phyloP scores from a whole-genome alignment of 2,329 filamentous ascomycete genomes.

The Colletotrichum agaves region DNA sequence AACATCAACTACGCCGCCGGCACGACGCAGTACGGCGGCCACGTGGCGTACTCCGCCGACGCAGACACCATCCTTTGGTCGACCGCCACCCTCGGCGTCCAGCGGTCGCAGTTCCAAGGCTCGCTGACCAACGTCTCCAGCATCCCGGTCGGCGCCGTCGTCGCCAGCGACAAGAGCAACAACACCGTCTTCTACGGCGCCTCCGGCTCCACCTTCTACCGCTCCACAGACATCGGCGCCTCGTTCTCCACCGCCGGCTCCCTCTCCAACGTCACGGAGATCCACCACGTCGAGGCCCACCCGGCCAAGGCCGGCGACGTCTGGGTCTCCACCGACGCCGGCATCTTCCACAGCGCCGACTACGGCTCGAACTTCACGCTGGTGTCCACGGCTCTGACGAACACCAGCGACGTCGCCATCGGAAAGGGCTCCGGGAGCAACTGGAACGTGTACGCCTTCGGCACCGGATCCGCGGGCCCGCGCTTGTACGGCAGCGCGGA shows the following conservation, averaged over 20 bases:
- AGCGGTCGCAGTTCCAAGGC: constrained; percentile 53
- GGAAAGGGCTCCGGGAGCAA: constrained; percentile 51
- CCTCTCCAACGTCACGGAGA: constrained; percentile 51
- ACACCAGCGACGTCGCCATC: constrained; percentile 56
- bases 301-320: constrained; percentile 71
- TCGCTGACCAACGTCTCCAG: constrained; percentile 57
- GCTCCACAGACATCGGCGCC: constrained; percentile 59
- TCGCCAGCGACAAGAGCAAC: constrained; percentile 66
- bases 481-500: constrained; percentile 59
- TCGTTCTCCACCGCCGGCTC: constrained; percentile 55
- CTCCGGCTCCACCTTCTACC: constrained; percentile 59
- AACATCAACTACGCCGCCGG: constrained; percentile 57
- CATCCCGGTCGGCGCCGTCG: constrained; percentile 56
- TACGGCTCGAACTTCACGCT: constrained; percentile 60
- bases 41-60: constrained; percentile 62
- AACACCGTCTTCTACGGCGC: constrained; percentile 65
- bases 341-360: constrained; percentile 65
- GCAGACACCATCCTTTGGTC: constrained; percentile 63
- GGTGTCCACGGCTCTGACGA: constrained; percentile 49
- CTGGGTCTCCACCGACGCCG: constrained; percentile 64
- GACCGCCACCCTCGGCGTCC: constrained; percentile 52
- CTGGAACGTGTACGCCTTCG: constrained; percentile 62
- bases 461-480: constrained; percentile 53
- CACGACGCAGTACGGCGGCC: constrained; percentile 55
- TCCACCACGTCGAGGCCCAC: constrained; percentile 67